These are phyloP conservation scores for Lagenaria siceraria DNA, from an alignment of 306 rosid genomes.

Conservation along the genomic window DNA sequence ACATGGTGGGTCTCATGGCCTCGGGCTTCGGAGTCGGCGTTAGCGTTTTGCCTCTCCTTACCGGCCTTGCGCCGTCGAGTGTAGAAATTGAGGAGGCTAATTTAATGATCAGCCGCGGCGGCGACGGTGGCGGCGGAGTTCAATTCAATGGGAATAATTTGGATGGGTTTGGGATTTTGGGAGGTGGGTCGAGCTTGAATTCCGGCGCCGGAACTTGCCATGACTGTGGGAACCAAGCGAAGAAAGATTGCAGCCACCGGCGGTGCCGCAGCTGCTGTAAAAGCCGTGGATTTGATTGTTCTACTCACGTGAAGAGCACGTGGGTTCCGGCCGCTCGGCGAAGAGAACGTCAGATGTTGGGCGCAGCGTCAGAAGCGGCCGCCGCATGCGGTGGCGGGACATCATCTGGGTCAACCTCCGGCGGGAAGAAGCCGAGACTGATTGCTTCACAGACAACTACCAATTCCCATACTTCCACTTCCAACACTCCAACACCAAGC, in stretches of 20 bases:
- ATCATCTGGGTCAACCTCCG: slow-evolving; percentile 61
- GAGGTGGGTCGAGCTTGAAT: not conserved
- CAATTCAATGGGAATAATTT: not conserved
- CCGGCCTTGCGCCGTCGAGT: not conserved
- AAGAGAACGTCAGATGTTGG: slow-evolving; percentile 28
- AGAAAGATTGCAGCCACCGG: slow-evolving; percentile 73
- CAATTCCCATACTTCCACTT: slow-evolving; percentile 82
- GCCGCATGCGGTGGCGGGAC: slow-evolving; percentile 21
- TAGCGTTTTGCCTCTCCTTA: not conserved
- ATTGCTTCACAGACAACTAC: slow-evolving; percentile 45
- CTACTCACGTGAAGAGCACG: slow-evolving; percentile 90
- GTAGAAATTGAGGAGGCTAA: not conserved
- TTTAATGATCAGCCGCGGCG: not conserved
- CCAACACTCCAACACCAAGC: slow-evolving; percentile 35
- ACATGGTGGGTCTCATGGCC: not conserved
- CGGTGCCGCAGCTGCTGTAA: slow-evolving; percentile 89
- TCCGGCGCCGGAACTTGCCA: slow-evolving; percentile 29
- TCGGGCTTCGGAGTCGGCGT: not conserved
- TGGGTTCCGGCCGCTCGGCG: slow-evolving; percentile 93
- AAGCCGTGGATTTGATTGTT: slow-evolving; percentile 79
- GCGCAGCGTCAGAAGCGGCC: slow-evolving; percentile 12
- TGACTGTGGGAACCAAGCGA: slow-evolving; percentile 94
- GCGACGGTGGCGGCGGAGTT: not conserved
- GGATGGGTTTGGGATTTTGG: not conserved
- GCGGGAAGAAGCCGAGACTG: slow-evolving; percentile 66